Percentiles rank a stretch among this genome's conserved stretches.
Evolutionary conservation across 495 filamentous ascomycete genomes (phyloP).

Genomic region (Lasiosphaeria ovina): DNA sequence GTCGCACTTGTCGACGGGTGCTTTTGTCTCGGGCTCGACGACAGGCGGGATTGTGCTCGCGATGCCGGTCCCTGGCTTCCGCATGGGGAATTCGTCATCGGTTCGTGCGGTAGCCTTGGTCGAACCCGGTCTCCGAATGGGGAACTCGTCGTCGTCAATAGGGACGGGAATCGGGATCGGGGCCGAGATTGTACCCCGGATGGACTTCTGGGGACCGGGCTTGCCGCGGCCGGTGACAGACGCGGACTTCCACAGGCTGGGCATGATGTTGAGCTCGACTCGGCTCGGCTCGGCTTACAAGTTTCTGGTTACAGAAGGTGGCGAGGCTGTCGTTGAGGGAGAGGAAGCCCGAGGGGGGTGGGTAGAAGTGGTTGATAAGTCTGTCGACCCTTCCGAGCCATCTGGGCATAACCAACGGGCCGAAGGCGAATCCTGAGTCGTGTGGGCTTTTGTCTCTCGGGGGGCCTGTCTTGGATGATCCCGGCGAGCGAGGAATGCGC

Average conservation of each 20-base stretch:
- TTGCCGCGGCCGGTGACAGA: slow-evolving; percentile 41
- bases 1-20: slow-evolving; percentile 21
- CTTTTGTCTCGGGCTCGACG: slow-evolving; percentile 15
- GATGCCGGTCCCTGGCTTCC: slow-evolving; percentile 38
- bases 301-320: background rate
- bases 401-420: slow-evolving; percentile 21
- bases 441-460: slow-evolving; percentile 11
- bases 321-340: slow-evolving; percentile 1
- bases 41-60: slow-evolving; percentile 29
- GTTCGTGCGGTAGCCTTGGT: slow-evolving; percentile 26
- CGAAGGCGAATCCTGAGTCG: slow-evolving; percentile 18
- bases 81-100: slow-evolving; percentile 44
- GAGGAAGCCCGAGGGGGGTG: slow-evolving; percentile 3
- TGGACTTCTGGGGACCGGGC: slow-evolving; percentile 36
- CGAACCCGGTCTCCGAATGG: slow-evolving; percentile 41
- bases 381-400: slow-evolving; percentile 23
- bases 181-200: slow-evolving; percentile 52
- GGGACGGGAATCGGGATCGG: slow-evolving; percentile 46
- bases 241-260: slow-evolving; percentile 38
- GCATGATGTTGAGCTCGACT: slow-evolving; percentile 19
- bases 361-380: slow-evolving; percentile 20
- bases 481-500: slow-evolving; percentile 4
- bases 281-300: slow-evolving; percentile 5
- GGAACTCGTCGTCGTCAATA: slow-evolving; percentile 47
- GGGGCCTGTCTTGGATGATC: slow-evolving; percentile 17